phyloP scores from a whole-genome alignment of 331 rosid genomes.

The Arachis monticola region DNA sequence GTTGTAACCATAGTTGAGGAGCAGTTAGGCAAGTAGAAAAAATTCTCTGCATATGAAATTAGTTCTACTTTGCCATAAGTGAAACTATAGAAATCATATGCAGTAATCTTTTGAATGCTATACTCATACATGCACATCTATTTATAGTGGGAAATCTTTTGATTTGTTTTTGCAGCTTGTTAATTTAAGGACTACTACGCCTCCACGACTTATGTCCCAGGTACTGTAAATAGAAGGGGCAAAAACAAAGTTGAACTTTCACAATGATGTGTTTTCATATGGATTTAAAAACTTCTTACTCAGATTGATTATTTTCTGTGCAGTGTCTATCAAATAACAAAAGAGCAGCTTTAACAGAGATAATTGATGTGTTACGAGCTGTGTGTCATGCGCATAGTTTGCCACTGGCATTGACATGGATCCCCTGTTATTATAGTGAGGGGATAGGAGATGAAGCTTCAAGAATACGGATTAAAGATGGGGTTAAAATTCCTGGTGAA shows the following conservation, averaged over 20 bases:
- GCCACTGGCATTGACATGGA: slow-evolving; percentile 96
- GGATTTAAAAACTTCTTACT: slow-evolving; percentile 37
- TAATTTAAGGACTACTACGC: slow-evolving; percentile 57
- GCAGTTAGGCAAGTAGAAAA: slow-evolving; percentile 11
- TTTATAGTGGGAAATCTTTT: slow-evolving; percentile 18
- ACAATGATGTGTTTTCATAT: slow-evolving; percentile 9
- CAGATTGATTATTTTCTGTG: slow-evolving; percentile 32
- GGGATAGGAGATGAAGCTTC: slow-evolving; percentile 47
- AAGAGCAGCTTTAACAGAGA: slow-evolving; percentile 81
- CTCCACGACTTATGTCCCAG: slow-evolving; percentile 71
- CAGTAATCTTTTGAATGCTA: background rate
- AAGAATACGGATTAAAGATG: slow-evolving; percentile 56
- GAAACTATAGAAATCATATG: background rate
- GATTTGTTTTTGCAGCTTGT: slow-evolving; percentile 62
- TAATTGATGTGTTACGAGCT: slow-evolving; percentile 77
- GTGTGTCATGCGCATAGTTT: slow-evolving; percentile 92
- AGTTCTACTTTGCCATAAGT: background rate
- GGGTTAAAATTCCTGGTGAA: slow-evolving; percentile 49
- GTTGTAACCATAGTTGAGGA: slow-evolving; percentile 7
- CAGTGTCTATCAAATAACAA: slow-evolving; percentile 77
- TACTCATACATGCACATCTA: slow-evolving; percentile 3
- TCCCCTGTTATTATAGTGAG: slow-evolving; percentile 71
- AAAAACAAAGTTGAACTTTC: slow-evolving; percentile 32
- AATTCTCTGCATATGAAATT: slow-evolving; percentile 24
- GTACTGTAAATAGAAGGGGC: slow-evolving; percentile 41